Percentiles rank a stretch among this genome's conserved stretches.
Conservation (phyloP, 208 protist genomes). For the Angomonas ambiguus region DNA sequence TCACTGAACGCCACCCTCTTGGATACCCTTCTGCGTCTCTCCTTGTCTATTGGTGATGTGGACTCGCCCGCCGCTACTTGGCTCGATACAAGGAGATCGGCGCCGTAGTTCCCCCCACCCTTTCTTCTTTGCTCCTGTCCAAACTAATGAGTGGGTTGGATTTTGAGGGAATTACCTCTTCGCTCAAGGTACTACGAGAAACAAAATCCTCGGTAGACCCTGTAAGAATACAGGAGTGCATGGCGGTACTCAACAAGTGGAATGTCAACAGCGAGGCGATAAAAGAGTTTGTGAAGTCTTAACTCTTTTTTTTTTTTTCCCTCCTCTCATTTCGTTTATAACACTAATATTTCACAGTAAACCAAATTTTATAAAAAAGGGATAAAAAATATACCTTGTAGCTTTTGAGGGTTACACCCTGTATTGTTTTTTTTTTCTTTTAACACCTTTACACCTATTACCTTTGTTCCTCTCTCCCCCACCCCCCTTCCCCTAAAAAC, state of each 20-base stretch:
- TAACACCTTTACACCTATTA: background rate
- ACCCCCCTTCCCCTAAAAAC: constrained; percentile 15
- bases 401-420: too few species aligned
- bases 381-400: too few species aligned
- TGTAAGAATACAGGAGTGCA: background rate
- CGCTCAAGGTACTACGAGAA: background rate
- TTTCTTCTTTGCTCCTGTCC: background rate
- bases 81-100: background rate
- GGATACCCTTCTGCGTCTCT: background rate
- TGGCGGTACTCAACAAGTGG: background rate
- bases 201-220: background rate
- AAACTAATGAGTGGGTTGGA: background rate
- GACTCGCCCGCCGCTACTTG: background rate
- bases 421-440: too few species aligned
- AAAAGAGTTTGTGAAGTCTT: background rate
- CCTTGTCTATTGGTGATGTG: background rate
- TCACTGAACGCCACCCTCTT: constrained; percentile 23
- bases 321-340: too few species aligned
- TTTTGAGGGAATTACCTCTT: background rate
- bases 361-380: too few species aligned
- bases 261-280: background rate
- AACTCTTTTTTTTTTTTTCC: background rate
- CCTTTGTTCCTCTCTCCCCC: background rate
- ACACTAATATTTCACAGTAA: too few species aligned
- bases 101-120: background rate